Percentiles rank a stretch among this genome's conserved stretches.
Evolutionary conservation across 306 rosid species (phyloP).

Genomic region (Glycine tomentella): DNA sequence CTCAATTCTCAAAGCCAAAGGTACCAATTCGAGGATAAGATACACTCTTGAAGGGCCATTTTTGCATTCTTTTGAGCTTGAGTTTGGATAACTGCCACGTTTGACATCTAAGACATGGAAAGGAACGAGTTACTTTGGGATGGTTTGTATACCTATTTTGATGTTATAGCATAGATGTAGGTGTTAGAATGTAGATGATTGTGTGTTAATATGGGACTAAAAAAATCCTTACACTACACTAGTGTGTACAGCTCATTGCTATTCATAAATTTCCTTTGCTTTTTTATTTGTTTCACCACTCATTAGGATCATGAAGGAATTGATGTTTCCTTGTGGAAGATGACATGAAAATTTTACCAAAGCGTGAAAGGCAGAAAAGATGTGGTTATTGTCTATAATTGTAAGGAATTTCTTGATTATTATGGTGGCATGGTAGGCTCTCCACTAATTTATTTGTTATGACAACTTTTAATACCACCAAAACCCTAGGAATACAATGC

Average conservation of each 20-base stretch:
- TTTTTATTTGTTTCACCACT: constrained; percentile 38
- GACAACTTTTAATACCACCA: not conserved
- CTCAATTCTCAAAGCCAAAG: not conserved
- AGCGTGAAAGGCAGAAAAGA: constrained; percentile 39
- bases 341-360: constrained; percentile 33
- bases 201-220: constrained; percentile 55
- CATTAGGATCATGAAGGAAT: constrained; percentile 45
- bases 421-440: not conserved
- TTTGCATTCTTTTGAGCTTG: constrained; percentile 57
- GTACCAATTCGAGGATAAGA: constrained; percentile 39
- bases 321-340: constrained; percentile 40
- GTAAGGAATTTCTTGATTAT: constrained; percentile 24
- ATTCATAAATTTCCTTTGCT: constrained; percentile 36
- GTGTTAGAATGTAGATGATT: constrained; percentile 56
- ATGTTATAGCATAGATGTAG: constrained; percentile 56
- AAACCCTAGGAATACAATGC: not conserved
- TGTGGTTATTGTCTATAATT: constrained; percentile 42
- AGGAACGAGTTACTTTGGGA: constrained; percentile 44
- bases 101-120: constrained; percentile 50
- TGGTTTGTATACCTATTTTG: constrained; percentile 48
- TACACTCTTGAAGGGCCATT: constrained; percentile 44
- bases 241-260: constrained; percentile 62
- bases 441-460: not conserved
- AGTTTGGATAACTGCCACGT: constrained; percentile 50
- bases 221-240: constrained; percentile 49